Evolutionary conservation across 2,329 filamentous ascomycete genomes (phyloP).

Genomic region (Trichoderma koningiopsis): DNA sequence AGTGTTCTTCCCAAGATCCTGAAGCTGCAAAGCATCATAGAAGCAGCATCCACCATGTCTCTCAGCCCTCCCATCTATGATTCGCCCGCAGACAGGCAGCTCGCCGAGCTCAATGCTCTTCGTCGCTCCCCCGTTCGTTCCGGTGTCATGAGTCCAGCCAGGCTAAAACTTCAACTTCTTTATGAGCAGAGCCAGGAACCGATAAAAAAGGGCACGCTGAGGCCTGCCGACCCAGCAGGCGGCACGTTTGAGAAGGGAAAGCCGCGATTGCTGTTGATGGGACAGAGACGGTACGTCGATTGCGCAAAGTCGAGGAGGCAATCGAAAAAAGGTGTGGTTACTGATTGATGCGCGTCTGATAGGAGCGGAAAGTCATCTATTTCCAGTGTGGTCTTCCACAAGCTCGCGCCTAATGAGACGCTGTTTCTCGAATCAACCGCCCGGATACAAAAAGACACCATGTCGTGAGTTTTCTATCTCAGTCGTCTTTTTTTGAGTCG

Average conservation of each 20-base stretch:
- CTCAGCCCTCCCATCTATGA: slow-evolving; percentile 38
- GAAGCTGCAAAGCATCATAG: background rate
- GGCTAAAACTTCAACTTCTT: slow-evolving; percentile 65
- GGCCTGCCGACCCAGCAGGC: slow-evolving; percentile 48
- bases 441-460: slow-evolving; percentile 89
- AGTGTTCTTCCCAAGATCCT: background rate
- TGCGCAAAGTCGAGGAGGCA: background rate
- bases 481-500: background rate
- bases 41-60: slow-evolving; percentile 34
- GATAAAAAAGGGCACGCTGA: slow-evolving; percentile 52
- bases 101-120: slow-evolving; percentile 33
- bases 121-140: slow-evolving; percentile 35
- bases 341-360: slow-evolving; percentile 1
- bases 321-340: background rate
- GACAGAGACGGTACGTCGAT: slow-evolving; percentile 76
- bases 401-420: slow-evolving; percentile 93
- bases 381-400: slow-evolving; percentile 98
- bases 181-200: slow-evolving; percentile 61
- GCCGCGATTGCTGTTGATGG: slow-evolving; percentile 90
- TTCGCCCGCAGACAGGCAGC: slow-evolving; percentile 32
- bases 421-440: slow-evolving; percentile 95
- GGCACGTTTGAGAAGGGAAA: slow-evolving; percentile 63
- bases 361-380: slow-evolving; percentile 99
- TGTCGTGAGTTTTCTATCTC: slow-evolving; percentile 68
- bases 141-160: slow-evolving; percentile 56